A percentile compares a stretch with the other conserved stretches of the same genome.
These are phyloP conservation scores for Hypoxylon intermedium DNA, from an alignment of 495 filamentous ascomycete genomes.

Conservation along the genomic window DNA sequence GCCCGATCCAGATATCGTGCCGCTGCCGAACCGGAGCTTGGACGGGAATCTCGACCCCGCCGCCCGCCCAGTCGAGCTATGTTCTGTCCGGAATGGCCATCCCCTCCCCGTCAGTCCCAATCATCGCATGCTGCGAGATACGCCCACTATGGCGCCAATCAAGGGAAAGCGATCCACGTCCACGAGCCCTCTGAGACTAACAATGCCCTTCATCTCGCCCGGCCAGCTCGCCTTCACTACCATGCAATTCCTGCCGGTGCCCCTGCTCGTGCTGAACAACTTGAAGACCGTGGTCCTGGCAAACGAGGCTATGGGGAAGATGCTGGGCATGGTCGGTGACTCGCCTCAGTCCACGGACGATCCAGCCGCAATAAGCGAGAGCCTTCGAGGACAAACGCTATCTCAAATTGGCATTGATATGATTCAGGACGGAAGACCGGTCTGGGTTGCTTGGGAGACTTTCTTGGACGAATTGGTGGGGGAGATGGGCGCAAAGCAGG, in stretches of 20 bases:
- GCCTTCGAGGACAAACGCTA: conserved; percentile 63
- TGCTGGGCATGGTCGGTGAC: conserved; percentile 61
- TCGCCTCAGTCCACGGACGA: conserved; percentile 33
- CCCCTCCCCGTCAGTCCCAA: conserved; percentile 5
- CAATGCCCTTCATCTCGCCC: conserved; percentile 48
- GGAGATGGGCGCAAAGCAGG: conserved; percentile 50
- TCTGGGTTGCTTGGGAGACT: conserved; percentile 62
- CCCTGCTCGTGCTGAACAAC: conserved; percentile 66
- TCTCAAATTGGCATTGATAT: conserved; percentile 68
- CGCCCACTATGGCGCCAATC: conserved; percentile 22
- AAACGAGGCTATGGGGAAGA: conserved; percentile 72
- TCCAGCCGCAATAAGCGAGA: conserved; percentile 44
- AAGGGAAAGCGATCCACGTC: conserved; percentile 36
- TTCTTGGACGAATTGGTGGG: conserved; percentile 60
- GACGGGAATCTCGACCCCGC: conserved; percentile 16
- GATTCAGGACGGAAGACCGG: conserved; percentile 61
- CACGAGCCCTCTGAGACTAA: conserved; percentile 46
- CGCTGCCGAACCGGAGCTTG: conserved; percentile 9
- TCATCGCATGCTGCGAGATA: conserved; percentile 18
- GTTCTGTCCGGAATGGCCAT: conserved; percentile 16
- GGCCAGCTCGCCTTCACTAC: conserved; percentile 65
- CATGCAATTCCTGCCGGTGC: conserved; percentile 72
- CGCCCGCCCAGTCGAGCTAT: conserved; percentile 14
- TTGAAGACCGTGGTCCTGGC: conserved; percentile 70
- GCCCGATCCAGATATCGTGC: conserved; percentile 13